Conservation (phyloP, 148 eudicot genomes). For the Tetragonia tetragonoides region DNA sequence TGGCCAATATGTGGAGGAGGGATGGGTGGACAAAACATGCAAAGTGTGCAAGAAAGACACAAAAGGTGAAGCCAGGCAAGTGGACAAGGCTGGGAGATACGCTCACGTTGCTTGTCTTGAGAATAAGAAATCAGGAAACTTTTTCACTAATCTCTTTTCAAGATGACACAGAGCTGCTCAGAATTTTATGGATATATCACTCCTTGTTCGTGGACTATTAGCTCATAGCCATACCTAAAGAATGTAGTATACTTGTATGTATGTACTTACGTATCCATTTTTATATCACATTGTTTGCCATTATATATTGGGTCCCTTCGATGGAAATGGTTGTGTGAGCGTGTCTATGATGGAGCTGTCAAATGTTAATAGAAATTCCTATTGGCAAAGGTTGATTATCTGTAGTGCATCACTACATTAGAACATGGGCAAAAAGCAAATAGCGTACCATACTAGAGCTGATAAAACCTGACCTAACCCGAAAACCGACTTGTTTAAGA, state of each 20-base stretch:
- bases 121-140: slow-evolving; percentile 65
- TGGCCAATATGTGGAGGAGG: slow-evolving; percentile 94
- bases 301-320: not conserved
- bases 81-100: slow-evolving; percentile 81
- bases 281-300: not conserved
- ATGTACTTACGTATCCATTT: slow-evolving; percentile 12
- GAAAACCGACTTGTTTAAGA: too few relatives aligned
- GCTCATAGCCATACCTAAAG: not conserved
- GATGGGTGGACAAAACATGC: slow-evolving; percentile 98
- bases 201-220: not conserved
- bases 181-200: not conserved
- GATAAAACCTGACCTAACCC: too few relatives aligned
- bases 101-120: slow-evolving; percentile 82
- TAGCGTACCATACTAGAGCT: too few relatives aligned
- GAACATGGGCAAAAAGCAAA: too few relatives aligned
- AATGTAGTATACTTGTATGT: slow-evolving; percentile 15
- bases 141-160: slow-evolving; percentile 78
- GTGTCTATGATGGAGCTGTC: not conserved
- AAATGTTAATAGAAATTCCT: not conserved
- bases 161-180: slow-evolving; percentile 15
- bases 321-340: not conserved
- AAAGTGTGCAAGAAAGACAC: slow-evolving; percentile 98
- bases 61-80: slow-evolving; percentile 71
- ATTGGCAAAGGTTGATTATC: too few relatives aligned
- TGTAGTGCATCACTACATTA: too few relatives aligned